Evolutionary conservation across 495 filamentous ascomycete species (phyloP), one percentile per base, ranked within the genome.

Genomic region (Lasiosphaeris hirsuta): DNA sequence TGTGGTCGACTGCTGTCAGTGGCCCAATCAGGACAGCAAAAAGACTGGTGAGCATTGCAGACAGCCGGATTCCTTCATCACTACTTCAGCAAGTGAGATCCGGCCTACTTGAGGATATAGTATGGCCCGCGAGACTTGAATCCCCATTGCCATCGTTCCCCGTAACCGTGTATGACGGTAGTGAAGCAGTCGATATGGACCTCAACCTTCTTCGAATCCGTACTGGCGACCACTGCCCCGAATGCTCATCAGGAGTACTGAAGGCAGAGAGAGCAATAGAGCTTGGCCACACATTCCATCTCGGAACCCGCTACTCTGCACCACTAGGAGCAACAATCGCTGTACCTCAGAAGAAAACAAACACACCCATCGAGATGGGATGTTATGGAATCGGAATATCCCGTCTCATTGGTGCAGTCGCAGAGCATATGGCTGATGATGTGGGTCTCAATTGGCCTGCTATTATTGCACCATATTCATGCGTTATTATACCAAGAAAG

Each of bases 341-440:
- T 6, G 10, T 72, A 0, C 75, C 77, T 13, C 14, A 57, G 5
- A 36, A 69, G 11, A 36, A 54, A 34, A 46, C 59, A 23, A 15
- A 45, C 15, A 78, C 83, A 0, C 75, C 85, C 0, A 80, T 97
- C 71, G 82, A 94, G 52, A 97, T 97, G 93, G 94, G 94, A 45
- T 98, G 95, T 61, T 89, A 97, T 63, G 94, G 94, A 1, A 96
- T 98, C 56, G 94, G 94, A 0, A 81, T 98, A 18, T 96, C 92
- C 1, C 87, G 94, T 34, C 84, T 98, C 70, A 87, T 98, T 57
- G 91, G 86, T 4, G 90, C 94, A 5, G 82, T 93, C 2, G 90
- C 94, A 0, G 85, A 91, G 54, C 70, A 75, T 37, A 73, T 92
- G n/a, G 77, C 84, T 0, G 89, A 94, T 61, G 61, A 80, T 2